Evolutionary conservation across 73 alveolate genomes (phyloP).

Genomic region (Stentor coeruleus): DNA sequence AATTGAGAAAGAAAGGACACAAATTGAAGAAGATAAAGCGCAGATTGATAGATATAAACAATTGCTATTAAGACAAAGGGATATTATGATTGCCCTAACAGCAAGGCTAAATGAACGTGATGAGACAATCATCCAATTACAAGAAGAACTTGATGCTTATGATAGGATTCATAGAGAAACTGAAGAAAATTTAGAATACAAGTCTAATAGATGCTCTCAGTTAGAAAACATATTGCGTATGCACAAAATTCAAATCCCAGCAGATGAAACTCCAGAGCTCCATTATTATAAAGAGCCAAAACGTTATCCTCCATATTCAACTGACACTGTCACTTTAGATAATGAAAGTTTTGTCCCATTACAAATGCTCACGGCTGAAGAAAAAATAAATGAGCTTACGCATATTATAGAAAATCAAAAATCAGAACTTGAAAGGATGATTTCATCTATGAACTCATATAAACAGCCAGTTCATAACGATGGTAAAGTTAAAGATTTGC

Average conservation of each 20-base stretch:
- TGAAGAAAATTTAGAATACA: conserved; percentile 53
- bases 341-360: conserved; percentile 33
- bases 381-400: conserved; percentile 34
- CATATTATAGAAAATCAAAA: conserved; percentile 37
- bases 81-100: conserved; percentile 98
- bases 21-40: conserved; percentile 82
- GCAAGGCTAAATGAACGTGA: conserved; percentile 97
- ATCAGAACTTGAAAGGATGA: conserved; percentile 19
- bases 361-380: conserved; percentile 38
- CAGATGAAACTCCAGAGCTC: conserved; percentile 29
- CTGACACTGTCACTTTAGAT: conserved; percentile 27
- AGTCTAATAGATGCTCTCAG: conserved; percentile 40
- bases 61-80: conserved; percentile 93
- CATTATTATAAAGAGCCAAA: conserved; percentile 13
- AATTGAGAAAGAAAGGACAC: conserved; percentile 73
- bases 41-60: conserved; percentile 96
- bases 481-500: not conserved
- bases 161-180: conserved; percentile 75
- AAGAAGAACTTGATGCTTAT: conserved; percentile 89
- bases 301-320: conserved; percentile 22
- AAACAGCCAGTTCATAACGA: not conserved
- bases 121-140: conserved; percentile 92
- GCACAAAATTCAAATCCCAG: conserved; percentile 43
- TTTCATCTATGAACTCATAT: not conserved
- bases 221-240: conserved; percentile 39